Conservation (phyloP, 2,329 filamentous ascomycete species). For the Rachicladosporium sp. region DNA sequence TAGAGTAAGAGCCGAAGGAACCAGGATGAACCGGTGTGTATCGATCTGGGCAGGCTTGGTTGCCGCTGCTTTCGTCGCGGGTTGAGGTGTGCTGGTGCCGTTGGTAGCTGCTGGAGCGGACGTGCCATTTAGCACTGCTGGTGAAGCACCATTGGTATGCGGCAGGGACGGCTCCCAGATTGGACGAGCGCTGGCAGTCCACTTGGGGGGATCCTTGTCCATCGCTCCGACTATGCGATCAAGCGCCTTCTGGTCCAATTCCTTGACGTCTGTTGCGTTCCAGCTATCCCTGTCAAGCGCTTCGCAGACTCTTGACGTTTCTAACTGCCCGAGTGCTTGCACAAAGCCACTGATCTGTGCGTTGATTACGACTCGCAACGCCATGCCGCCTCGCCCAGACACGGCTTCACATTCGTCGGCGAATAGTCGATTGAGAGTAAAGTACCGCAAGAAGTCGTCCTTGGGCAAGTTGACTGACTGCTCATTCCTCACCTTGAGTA, state of each 20-base stretch:
- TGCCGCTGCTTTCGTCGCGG: constrained; percentile 9
- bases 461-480: constrained; percentile 58
- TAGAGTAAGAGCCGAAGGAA: constrained; percentile 69
- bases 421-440: constrained; percentile 70
- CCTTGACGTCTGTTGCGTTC: constrained; percentile 63
- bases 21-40: constrained; percentile 72
- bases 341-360: constrained; percentile 73
- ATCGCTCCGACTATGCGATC: constrained; percentile 55
- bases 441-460: constrained; percentile 64
- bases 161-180: constrained; percentile 35
- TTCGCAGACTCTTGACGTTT: constrained; percentile 62
- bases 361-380: constrained; percentile 68
- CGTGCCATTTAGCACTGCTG: constrained; percentile 24
- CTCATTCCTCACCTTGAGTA: constrained; percentile 65
- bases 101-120: constrained; percentile 12
- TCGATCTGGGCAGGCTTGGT: constrained; percentile 56
- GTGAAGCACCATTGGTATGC: constrained; percentile 8
- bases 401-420: constrained; percentile 79
- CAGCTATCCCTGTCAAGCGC: constrained; percentile 72
- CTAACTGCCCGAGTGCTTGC: constrained; percentile 54
- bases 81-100: constrained; percentile 6
- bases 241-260: constrained; percentile 49
- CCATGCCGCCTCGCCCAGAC: constrained; percentile 62
- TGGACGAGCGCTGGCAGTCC: constrained; percentile 44
- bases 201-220: constrained; percentile 55